These are phyloP conservation scores for Plasmodium inui DNA, from an alignment of 169 alveolate genomes.

Conservation along the genomic window DNA sequence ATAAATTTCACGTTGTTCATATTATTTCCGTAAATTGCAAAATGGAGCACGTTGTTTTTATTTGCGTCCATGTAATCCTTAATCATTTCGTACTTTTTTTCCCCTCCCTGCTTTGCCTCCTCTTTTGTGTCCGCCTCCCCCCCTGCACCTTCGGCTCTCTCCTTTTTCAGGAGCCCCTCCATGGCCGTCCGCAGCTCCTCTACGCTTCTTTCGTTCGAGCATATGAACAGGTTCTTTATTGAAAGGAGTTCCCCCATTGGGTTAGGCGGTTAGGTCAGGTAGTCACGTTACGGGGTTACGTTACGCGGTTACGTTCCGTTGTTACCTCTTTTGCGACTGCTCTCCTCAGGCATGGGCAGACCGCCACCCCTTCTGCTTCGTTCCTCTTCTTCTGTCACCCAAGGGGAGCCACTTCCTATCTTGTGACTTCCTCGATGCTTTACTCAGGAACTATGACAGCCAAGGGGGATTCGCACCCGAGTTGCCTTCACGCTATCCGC, in stretches of 20 bases:
- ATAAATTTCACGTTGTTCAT: constrained; percentile 57
- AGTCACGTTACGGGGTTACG: neutral
- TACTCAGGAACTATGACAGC: neutral
- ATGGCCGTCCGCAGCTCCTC: constrained; percentile 51
- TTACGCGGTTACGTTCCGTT: neutral
- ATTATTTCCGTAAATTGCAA: constrained; percentile 68
- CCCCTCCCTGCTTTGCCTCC: neutral
- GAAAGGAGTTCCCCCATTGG: constrained; percentile 50
- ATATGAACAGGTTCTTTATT: constrained; percentile 49
- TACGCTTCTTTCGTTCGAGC: constrained; percentile 58
- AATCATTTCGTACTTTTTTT: constrained; percentile 47
- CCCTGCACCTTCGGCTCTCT: neutral
- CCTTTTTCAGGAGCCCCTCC: constrained; percentile 30
- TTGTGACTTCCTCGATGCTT: neutral
- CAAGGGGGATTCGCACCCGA: neutral
- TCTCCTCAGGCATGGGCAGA: neutral
- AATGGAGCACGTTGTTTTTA: constrained; percentile 51
- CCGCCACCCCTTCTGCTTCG: neutral
- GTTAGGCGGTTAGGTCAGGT: neutral
- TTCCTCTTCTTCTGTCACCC: neutral
- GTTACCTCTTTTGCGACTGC: neutral
- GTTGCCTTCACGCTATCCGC: neutral
- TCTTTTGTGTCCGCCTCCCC: neutral
- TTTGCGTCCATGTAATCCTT: constrained; percentile 69
- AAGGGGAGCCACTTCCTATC: neutral